phyloP scores from a whole-genome alignment of 2,329 filamentous ascomycete genomes.

The Teratosphaeriaceae sp. region DNA sequence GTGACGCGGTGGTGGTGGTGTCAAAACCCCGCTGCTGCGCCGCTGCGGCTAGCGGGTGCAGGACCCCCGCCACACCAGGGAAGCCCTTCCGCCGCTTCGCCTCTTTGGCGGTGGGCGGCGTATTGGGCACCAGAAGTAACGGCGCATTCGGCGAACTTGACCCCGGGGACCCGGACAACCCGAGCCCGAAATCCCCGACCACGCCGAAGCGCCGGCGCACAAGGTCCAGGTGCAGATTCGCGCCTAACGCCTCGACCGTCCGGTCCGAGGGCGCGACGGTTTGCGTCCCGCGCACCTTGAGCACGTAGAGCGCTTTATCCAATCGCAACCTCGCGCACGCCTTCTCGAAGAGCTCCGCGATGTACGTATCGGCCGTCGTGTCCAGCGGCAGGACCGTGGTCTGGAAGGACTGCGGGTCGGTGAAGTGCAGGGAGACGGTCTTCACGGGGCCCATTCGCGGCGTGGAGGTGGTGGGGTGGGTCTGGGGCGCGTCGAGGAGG shows the following conservation, averaged over 20 bases:
- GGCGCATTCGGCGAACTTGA: constrained; percentile 63
- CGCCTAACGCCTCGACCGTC: constrained; percentile 71
- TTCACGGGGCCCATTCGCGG: constrained; percentile 37
- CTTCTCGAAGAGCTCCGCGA: constrained; percentile 72
- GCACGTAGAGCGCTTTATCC: constrained; percentile 71
- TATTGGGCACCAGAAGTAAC: constrained; percentile 45
- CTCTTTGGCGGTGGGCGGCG: constrained; percentile 29
- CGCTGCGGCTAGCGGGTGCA: constrained; percentile 60
- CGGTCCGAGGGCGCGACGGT: constrained; percentile 71
- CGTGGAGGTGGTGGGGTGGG: constrained; percentile 37
- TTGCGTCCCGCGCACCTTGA: constrained; percentile 69
- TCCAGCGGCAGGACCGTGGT: constrained; percentile 63
- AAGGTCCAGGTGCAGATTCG: constrained; percentile 67
- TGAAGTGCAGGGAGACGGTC: constrained; percentile 63
- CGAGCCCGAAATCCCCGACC: constrained; percentile 56
- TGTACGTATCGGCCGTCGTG: constrained; percentile 75
- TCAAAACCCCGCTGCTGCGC: constrained; percentile 35
- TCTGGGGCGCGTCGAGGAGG: constrained; percentile 36
- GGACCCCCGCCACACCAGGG: constrained; percentile 37
- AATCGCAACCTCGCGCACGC: constrained; percentile 71
- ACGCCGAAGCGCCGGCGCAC: constrained; percentile 68
- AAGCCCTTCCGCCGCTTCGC: constrained; percentile 23
- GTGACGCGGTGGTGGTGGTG: constrained; percentile 13
- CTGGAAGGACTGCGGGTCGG: constrained; percentile 60
- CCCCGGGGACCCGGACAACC: constrained; percentile 62